Conservation (phyloP, 306 rosid species). For the Gillenia trifoliata region DNA sequence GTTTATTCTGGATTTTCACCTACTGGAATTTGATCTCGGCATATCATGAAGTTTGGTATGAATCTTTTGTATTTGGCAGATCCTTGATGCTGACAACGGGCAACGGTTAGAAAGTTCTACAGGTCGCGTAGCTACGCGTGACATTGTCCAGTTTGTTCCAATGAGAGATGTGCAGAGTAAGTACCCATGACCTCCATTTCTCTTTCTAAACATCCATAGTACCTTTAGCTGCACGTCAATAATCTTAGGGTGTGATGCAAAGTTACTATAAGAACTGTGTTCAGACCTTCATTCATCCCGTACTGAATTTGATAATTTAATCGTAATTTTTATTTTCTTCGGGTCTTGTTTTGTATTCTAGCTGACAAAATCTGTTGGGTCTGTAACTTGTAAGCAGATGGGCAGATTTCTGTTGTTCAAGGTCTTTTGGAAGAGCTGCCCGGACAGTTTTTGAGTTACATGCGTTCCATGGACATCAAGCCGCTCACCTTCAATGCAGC, state of each 20-base stretch:
- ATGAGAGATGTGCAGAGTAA: conserved; percentile 70
- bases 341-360: background rate
- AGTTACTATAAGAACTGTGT: too few relatives aligned
- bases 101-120: conserved; percentile 51
- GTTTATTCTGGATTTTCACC: background rate
- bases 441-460: conserved; percentile 59
- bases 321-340: background rate
- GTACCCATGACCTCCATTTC: conserved; percentile 6
- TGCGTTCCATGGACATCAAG: conserved; percentile 56
- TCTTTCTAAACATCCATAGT: background rate
- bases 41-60: background rate
- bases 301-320: too few relatives aligned
- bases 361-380: background rate
- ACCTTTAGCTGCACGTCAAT: background rate
- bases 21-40: background rate
- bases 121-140: conserved; percentile 71
- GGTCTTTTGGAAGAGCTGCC: conserved; percentile 84
- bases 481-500: conserved; percentile 24
- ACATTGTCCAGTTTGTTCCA: conserved; percentile 82
- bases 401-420: conserved; percentile 56
- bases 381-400: conserved; percentile 28
- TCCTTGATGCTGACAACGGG: conserved; percentile 82
- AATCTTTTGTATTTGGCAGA: conserved; percentile 30
- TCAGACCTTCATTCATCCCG: too few relatives aligned
- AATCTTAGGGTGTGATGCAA: too few relatives aligned